These are phyloP conservation scores for Mortierella sp. DNA, from an alignment of 371 early-diverging fungal species.

Conservation along the genomic window DNA sequence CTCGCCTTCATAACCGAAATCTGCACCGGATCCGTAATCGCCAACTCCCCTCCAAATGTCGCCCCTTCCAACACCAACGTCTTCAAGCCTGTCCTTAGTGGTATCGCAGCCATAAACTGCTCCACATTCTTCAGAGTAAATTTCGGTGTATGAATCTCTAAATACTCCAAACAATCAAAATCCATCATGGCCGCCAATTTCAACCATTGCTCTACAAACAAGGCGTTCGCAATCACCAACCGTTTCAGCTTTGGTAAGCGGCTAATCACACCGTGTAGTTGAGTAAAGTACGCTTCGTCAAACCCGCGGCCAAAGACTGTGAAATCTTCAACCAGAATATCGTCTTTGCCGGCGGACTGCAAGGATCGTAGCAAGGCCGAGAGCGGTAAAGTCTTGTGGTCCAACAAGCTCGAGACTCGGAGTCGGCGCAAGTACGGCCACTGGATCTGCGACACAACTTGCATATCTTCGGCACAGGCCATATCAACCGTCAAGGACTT, in stretches of 20 bases:
- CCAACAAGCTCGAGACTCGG: not conserved
- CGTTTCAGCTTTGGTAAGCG: not conserved
- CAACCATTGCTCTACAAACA: not conserved
- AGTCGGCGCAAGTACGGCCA: slow-evolving; percentile 1
- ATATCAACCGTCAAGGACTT: not conserved
- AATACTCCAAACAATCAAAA: not conserved
- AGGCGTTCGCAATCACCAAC: not conserved
- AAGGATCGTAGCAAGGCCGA: not conserved
- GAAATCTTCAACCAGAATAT: not conserved
- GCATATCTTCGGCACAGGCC: not conserved
- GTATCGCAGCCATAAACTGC: slow-evolving; percentile 1
- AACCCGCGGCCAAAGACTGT: not conserved
- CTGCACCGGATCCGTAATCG: not conserved
- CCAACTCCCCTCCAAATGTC: not conserved
- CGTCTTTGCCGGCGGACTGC: not conserved
- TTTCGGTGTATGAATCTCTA: not conserved
- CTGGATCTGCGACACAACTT: not conserved
- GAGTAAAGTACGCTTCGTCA: not conserved
- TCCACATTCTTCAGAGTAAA: not conserved
- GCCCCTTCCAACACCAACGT: slow-evolving; percentile 3
- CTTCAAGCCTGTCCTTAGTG: not conserved
- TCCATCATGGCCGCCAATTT: not conserved
- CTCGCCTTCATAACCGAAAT: not conserved
- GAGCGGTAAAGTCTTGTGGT: not conserved
- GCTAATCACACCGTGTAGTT: not conserved